Evolutionary conservation across 331 rosid species (phyloP).

Genomic region (Telfairia occidentalis): DNA sequence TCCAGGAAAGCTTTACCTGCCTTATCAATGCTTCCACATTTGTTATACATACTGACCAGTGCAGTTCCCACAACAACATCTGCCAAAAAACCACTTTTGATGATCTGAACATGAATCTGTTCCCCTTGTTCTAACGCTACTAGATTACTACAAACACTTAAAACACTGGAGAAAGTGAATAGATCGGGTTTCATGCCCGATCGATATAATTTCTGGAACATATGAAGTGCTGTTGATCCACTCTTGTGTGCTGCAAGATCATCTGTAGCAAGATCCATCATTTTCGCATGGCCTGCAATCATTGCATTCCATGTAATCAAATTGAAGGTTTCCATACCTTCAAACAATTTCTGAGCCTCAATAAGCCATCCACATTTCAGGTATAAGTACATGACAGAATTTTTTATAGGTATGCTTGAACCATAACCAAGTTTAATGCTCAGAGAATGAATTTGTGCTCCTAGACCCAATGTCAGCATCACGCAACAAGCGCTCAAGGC

Average conservation of each 20-base stretch:
- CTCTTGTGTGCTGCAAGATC: conserved; percentile 42
- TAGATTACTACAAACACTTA: conserved; percentile 58
- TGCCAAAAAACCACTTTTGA: conserved; percentile 55
- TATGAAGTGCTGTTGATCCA: conserved; percentile 53
- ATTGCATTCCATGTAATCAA: conserved; percentile 84
- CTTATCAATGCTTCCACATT: conserved; percentile 72
- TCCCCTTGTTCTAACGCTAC: conserved; percentile 73
- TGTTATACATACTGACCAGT: conserved; percentile 64
- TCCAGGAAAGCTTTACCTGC: conserved; percentile 79
- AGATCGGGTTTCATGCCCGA: conserved; percentile 61
- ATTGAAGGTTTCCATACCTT: conserved; percentile 34
- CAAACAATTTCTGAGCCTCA: conserved; percentile 54
- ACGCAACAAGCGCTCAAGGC: conserved; percentile 63
- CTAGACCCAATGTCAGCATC: conserved; percentile 34
- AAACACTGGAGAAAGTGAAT: conserved; percentile 68
- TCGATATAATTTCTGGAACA: conserved; percentile 43
- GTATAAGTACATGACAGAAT: conserved; percentile 58
- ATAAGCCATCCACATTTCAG: conserved; percentile 53
- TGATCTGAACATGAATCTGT: conserved; percentile 66
- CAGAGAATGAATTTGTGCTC: conserved; percentile 56
- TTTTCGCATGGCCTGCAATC: conserved; percentile 73
- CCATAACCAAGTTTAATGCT: conserved; percentile 47
- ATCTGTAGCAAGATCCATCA: conserved; percentile 47
- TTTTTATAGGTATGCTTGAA: conserved; percentile 40
- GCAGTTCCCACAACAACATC: conserved; percentile 70